A percentile compares a stretch with the other conserved stretches of the same genome.
These are phyloP conservation scores for Suhomyces yuchorum DNA, from an alignment of 1,139 yeast genomes.

Conservation along the genomic window DNA sequence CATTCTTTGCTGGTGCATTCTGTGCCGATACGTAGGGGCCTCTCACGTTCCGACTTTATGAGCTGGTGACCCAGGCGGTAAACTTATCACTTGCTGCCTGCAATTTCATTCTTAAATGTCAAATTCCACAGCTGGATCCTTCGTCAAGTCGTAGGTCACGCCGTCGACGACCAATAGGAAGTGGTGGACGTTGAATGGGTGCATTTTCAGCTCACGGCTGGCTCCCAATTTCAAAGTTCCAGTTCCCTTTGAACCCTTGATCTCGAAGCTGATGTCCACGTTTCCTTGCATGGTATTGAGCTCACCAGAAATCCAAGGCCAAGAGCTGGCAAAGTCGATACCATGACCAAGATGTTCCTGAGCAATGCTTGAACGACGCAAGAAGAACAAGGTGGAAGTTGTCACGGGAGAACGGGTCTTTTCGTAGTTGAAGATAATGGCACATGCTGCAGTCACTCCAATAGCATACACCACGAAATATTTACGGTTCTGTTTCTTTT, in stretches of 20 bases:
- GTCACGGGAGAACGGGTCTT: conserved; percentile 86
- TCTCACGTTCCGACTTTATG: too few relatives aligned
- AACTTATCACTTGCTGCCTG: too few relatives aligned
- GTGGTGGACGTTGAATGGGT: conserved; percentile 61
- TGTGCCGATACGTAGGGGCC: too few relatives aligned
- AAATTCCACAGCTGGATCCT: conserved; percentile 50
- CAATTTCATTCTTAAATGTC: conserved; percentile 13
- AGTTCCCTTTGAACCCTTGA: conserved; percentile 59
- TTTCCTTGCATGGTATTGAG: conserved; percentile 81
- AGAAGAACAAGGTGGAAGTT: conserved; percentile 80
- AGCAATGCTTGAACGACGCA: conserved; percentile 78
- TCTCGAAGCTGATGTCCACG: conserved; percentile 70
- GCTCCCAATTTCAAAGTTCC: conserved; percentile 63
- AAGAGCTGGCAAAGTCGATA: conserved; percentile 65
- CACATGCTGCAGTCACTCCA: conserved; percentile 65
- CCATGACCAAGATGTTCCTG: conserved; percentile 68
- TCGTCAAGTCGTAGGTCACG: conserved; percentile 47
- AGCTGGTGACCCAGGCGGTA: too few relatives aligned
- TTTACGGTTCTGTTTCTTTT: conserved; percentile 49
- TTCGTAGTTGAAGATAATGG: conserved; percentile 85
- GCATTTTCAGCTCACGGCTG: conserved; percentile 53
- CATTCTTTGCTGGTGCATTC: too few relatives aligned
- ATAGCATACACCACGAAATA: conserved; percentile 63
- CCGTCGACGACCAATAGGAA: conserved; percentile 54
- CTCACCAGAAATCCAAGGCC: conserved; percentile 91